These are phyloP conservation scores for Saccharomycopsis oosterbeekiorum DNA, from an alignment of 805 yeast genomes.

Conservation along the genomic window DNA sequence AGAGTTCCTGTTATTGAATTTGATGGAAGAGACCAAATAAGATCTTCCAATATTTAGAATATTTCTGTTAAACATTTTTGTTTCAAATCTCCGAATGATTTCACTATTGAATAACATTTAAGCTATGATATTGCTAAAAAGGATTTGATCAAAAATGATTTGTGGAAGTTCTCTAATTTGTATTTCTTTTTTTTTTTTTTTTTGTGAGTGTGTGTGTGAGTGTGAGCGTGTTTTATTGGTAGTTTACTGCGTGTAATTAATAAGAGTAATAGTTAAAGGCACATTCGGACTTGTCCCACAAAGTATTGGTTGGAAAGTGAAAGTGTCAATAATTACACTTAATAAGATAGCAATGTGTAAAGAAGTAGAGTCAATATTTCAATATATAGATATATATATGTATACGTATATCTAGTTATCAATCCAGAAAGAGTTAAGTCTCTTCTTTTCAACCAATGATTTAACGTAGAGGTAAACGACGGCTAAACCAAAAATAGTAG, in stretches of 20 bases:
- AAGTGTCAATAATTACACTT: background rate
- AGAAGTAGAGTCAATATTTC: no score
- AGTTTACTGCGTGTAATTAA: background rate
- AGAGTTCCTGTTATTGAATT: background rate
- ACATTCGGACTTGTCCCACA: background rate
- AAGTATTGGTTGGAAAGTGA: background rate
- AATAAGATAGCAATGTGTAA: background rate
- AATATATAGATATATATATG: background rate
- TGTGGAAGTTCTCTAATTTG: background rate
- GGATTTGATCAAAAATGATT: background rate
- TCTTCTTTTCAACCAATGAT: conserved; percentile 49
- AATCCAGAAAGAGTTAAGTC: conserved; percentile 44
- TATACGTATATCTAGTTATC: background rate
- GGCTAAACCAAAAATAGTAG: conserved; percentile 47
- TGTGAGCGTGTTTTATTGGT: background rate
- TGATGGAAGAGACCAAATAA: background rate
- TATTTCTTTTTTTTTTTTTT: background rate
- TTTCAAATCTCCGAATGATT: background rate
- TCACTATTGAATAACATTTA: background rate
- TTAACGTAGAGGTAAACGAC: conserved; percentile 37
- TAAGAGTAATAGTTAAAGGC: background rate
- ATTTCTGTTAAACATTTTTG: background rate
- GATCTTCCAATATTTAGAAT: background rate
- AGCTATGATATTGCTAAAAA: background rate
- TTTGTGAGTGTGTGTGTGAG: no score